Percentiles rank a stretch among this genome's conserved stretches.
Evolutionary conservation across 2,329 filamentous ascomycete species (phyloP).

Genomic region (Colletotrichum agaves): DNA sequence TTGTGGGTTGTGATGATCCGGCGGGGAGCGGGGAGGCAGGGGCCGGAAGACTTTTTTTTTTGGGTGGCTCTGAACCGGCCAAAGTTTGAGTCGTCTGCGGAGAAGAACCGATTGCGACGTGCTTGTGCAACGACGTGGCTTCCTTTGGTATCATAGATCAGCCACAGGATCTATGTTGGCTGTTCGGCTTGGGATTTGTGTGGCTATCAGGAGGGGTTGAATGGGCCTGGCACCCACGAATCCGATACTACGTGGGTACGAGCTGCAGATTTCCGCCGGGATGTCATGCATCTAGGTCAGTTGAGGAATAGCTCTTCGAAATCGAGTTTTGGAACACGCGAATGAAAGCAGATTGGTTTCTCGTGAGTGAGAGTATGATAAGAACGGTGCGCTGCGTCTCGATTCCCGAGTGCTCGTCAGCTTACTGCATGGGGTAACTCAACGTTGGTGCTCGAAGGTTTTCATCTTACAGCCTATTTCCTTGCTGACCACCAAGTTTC

Average conservation of each 20-base stretch:
- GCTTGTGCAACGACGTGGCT: background rate
- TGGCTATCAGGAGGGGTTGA: background rate
- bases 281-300: slow-evolving; percentile 5
- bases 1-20: slow-evolving; percentile 48
- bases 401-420: background rate
- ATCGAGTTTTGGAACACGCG: background rate
- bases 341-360: background rate
- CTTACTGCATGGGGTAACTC: background rate
- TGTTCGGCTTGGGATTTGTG: background rate
- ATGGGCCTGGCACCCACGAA: background rate
- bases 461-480: background rate
- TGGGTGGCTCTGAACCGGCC: background rate
- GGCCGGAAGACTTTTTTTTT: slow-evolving; percentile 15
- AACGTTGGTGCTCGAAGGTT: background rate
- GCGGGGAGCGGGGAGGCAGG: slow-evolving; percentile 16
- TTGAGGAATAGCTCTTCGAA: slow-evolving; percentile 6
- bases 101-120: background rate
- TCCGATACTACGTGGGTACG: background rate
- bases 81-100: background rate
- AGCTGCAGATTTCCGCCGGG: slow-evolving; percentile 1
- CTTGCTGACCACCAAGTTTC: background rate
- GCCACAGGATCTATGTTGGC: background rate
- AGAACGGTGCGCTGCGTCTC: background rate
- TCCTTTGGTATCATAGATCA: background rate
- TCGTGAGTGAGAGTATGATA: background rate